Conservation (phyloP, 2,329 filamentous ascomycete genomes). For the Niveomyces coronatus region DNA sequence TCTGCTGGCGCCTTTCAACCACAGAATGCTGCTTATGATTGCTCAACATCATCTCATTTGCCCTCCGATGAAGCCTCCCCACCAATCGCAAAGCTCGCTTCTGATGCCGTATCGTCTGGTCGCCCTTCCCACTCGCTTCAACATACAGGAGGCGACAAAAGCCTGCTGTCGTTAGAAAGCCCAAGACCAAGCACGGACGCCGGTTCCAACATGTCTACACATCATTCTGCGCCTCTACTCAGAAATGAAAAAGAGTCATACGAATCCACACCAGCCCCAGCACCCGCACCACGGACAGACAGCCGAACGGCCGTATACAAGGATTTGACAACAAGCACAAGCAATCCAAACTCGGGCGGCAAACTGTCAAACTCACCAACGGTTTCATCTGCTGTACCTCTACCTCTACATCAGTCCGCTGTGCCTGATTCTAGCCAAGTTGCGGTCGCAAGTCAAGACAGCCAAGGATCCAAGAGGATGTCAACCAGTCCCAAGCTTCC, state of each 20-base stretch:
- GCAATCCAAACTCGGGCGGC: no score
- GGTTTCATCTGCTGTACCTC: background rate
- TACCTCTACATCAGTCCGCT: background rate
- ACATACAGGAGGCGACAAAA: constrained; percentile 52
- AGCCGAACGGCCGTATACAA: constrained; percentile 1
- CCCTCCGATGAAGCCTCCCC: constrained; percentile 3
- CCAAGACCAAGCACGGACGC: constrained; percentile 44
- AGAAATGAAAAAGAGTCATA: constrained; percentile 13
- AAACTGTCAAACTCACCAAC: no score
- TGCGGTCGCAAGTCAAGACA: constrained; percentile 11
- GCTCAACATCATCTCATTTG: constrained; percentile 6
- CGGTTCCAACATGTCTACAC: constrained; percentile 18
- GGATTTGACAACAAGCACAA: background rate
- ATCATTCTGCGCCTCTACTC: constrained; percentile 15
- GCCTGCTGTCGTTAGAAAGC: constrained; percentile 46
- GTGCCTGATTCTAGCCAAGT: no score
- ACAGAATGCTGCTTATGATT: constrained; percentile 5
- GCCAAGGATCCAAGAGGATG: constrained; percentile 19
- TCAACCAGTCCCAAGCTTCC: constrained; percentile 50
- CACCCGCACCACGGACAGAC: constrained; percentile 19
- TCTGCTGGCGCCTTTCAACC: background rate
- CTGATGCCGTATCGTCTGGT: constrained; percentile 52
- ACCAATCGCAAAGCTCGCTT: constrained; percentile 1
- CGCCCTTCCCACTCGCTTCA: constrained; percentile 71
- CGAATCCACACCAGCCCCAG: constrained; percentile 2